These are phyloP conservation scores for Psilocybe cyanescens DNA, from an alignment of 768 basidiomycete species.

Conservation along the genomic window DNA sequence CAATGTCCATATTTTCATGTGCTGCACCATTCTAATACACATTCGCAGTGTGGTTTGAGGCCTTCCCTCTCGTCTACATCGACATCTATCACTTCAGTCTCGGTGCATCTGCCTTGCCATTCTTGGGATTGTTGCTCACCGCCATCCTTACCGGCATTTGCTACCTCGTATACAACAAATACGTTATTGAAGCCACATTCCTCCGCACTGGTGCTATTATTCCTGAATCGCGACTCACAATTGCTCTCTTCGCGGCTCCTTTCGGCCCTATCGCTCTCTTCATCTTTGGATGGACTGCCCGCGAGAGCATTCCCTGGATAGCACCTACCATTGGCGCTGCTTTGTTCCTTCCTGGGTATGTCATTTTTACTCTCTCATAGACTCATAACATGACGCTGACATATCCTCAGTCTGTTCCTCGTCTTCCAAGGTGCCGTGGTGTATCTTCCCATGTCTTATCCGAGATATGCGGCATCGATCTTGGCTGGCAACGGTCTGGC, in stretches of 20 bases:
- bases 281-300: slow-evolving; percentile 1
- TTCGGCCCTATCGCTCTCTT: neutral
- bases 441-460: neutral
- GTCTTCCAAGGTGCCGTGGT: neutral
- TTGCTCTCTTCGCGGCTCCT: neutral
- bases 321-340: slow-evolving; percentile 2
- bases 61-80: slow-evolving; percentile 8
- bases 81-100: slow-evolving; percentile 9
- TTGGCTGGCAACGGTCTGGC: neutral
- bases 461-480: neutral
- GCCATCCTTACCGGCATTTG: neutral
- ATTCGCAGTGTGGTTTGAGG: slow-evolving; percentile 4
- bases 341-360: neutral
- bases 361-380: too few species aligned
- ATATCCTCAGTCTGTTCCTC: neutral
- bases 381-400: too few species aligned
- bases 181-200: slow-evolving; percentile 1
- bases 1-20: neutral
- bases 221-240: neutral
- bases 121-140: slow-evolving; percentile 1
- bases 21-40: neutral
- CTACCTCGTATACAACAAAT: neutral
- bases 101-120: neutral
- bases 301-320: neutral
- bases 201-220: neutral